These are phyloP conservation scores for Thecaphora frezii DNA, from an alignment of 1,284 basidiomycete genomes.

Conservation along the genomic window DNA sequence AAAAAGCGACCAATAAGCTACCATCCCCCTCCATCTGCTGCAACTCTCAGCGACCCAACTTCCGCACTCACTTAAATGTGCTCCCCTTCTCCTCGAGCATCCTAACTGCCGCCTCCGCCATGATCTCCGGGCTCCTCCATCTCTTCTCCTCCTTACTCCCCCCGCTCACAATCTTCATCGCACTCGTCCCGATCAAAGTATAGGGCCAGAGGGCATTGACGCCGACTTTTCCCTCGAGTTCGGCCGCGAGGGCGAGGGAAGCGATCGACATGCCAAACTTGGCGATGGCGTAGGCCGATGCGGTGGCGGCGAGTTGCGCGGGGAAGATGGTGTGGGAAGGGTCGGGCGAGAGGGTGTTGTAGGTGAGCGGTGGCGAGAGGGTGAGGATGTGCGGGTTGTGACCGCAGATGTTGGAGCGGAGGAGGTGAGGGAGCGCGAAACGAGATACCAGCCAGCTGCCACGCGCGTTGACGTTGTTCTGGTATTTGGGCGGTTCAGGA, in stretches of 20 bases:
- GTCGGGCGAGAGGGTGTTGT: slow-evolving; percentile 23
- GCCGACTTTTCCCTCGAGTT: slow-evolving; percentile 36
- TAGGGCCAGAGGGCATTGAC: slow-evolving; percentile 52
- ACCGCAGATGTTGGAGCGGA: slow-evolving; percentile 13
- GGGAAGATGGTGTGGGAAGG: slow-evolving; percentile 15
- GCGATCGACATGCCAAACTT: slow-evolving; percentile 55
- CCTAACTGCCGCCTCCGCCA: slow-evolving; percentile 50
- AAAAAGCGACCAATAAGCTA: too few relatives aligned
- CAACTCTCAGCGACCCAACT: not conserved
- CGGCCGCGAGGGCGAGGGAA: slow-evolving; percentile 50
- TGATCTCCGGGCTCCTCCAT: slow-evolving; percentile 46
- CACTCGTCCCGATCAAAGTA: slow-evolving; percentile 46
- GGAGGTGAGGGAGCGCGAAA: slow-evolving; percentile 52
- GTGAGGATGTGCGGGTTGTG: slow-evolving; percentile 57
- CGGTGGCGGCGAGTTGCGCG: slow-evolving; percentile 24
- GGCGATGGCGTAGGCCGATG: slow-evolving; percentile 49
- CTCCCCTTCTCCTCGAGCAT: slow-evolving; percentile 40
- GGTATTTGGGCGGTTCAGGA: too few relatives aligned
- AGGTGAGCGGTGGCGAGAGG: slow-evolving; percentile 47
- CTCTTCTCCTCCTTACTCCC: slow-evolving; percentile 24
- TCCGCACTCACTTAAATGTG: slow-evolving; percentile 16
- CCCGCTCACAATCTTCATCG: slow-evolving; percentile 46
- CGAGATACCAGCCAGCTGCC: slow-evolving; percentile 52
- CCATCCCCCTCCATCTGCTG: too few relatives aligned
- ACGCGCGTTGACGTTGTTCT: slow-evolving; percentile 50